Evolutionary conservation across 768 basidiomycete genomes (phyloP).

Genomic region (Lactifluus piperatus): DNA sequence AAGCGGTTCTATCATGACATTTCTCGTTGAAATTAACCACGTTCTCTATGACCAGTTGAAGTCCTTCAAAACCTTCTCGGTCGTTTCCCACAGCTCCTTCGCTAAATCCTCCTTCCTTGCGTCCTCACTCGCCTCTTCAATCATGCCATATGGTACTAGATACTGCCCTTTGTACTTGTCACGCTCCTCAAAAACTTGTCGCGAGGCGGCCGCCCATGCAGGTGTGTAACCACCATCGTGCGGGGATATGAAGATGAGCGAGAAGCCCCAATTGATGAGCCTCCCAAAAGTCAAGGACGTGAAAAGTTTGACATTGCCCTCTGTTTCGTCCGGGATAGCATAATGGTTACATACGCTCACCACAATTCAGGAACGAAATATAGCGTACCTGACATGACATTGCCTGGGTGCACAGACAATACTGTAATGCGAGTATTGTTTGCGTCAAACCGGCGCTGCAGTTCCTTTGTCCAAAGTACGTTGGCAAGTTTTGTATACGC

Average conservation of each 20-base stretch:
- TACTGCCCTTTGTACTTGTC: constrained; percentile 33
- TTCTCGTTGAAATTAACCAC: background rate
- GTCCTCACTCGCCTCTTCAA: constrained; percentile 25
- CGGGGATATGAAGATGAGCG: constrained; percentile 25
- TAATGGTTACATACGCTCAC: background rate
- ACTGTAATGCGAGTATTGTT: constrained; percentile 32
- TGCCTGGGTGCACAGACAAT: constrained; percentile 37
- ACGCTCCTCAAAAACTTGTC: constrained; percentile 26
- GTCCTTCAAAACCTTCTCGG: constrained; percentile 22
- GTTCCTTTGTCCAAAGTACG: constrained; percentile 39
- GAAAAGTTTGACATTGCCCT: constrained; percentile 18
- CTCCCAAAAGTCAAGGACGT: constrained; percentile 7
- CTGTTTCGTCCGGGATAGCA: constrained; percentile 1
- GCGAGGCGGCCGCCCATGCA: constrained; percentile 35
- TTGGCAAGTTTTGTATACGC: constrained; percentile 45
- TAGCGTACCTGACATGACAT: constrained; percentile 29
- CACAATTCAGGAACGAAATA: background rate
- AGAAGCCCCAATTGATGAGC: constrained; percentile 12
- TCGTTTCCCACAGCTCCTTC: constrained; percentile 33
- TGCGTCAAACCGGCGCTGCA: constrained; percentile 39
- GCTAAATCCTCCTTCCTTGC: constrained; percentile 29
- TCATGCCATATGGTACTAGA: constrained; percentile 29
- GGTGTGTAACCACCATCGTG: constrained; percentile 31
- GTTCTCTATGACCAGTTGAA: background rate
- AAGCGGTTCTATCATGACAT: background rate